phyloP scores from a whole-genome alignment of 2,329 filamentous ascomycete species.

The Pseudopyricularia cyperi region DNA sequence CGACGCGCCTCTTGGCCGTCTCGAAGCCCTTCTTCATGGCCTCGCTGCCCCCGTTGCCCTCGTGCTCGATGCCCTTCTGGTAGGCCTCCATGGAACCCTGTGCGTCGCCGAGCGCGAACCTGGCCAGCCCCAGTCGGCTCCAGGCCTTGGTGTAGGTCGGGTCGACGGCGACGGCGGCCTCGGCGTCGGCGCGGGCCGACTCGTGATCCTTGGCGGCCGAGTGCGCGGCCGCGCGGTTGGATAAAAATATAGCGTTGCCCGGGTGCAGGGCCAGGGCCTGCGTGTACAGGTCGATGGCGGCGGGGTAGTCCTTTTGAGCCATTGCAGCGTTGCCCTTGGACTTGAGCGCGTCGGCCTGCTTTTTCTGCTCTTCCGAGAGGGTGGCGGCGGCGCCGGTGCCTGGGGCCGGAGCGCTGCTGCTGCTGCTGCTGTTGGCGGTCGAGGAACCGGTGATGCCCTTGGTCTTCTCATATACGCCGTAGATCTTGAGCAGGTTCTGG shows the following conservation, averaged over 20 bases:
- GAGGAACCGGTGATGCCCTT: conserved; percentile 49
- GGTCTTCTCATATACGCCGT: conserved; percentile 91
- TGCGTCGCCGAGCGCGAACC: conserved; percentile 83
- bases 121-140: conserved; percentile 82
- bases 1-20: conserved; percentile 78
- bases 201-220: conserved; percentile 74
- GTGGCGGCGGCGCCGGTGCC: conserved; percentile 18
- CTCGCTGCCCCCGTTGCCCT: conserved; percentile 87
- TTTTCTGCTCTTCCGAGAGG: conserved; percentile 46
- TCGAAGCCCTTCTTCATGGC: conserved; percentile 97
- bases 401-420: conserved; percentile 15
- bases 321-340: conserved; percentile 87
- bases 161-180: conserved; percentile 77
- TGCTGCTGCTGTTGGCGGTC: conserved; percentile 21
- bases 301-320: conserved; percentile 78
- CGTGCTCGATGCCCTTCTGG: conserved; percentile 78
- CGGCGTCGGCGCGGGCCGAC: conserved; percentile 74
- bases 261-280: conserved; percentile 72
- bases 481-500: conserved; percentile 83
- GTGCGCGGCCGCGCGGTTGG: conserved; percentile 91
- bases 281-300: conserved; percentile 78
- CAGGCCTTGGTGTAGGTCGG: conserved; percentile 95
- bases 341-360: conserved; percentile 81
- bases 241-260: conserved; percentile 88
- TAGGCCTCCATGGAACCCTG: conserved; percentile 93